These are phyloP conservation scores for Phialophora tarda DNA, from an alignment of 2,329 filamentous ascomycete species.

Conservation along the genomic window DNA sequence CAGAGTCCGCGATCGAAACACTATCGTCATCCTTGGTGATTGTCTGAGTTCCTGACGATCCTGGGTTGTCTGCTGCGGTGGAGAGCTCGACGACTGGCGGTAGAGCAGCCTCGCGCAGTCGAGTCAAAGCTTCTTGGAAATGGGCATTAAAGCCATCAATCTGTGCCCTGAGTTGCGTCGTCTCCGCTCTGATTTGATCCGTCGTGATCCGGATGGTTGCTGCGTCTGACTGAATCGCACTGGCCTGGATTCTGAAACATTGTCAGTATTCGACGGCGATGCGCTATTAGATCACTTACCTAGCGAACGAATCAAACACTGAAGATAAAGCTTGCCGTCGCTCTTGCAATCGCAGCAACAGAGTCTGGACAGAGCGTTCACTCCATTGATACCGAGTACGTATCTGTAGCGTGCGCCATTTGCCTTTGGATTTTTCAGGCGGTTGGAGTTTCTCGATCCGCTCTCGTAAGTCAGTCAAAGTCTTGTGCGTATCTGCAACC, in stretches of 20 bases:
- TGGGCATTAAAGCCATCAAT: background rate
- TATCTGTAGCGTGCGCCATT: background rate
- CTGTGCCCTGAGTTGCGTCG: background rate
- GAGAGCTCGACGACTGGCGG: background rate
- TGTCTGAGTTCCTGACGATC: background rate
- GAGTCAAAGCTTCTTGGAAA: background rate
- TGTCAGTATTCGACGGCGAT: background rate
- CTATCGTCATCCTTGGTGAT: background rate
- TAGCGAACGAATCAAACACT: background rate
- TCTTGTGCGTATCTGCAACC: background rate
- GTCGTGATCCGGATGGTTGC: background rate
- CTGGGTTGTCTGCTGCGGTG: background rate
- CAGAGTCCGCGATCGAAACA: background rate
- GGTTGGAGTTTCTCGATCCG: background rate
- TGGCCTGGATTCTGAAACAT: background rate
- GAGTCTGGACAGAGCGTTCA: background rate
- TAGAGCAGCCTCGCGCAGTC: background rate
- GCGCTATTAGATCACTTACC: background rate
- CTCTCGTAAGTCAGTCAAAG: background rate
- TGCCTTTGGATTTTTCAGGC: background rate
- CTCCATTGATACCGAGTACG: background rate
- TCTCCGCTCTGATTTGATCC: slow-evolving; percentile 5
- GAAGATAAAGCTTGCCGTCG: background rate
- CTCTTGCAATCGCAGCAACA: slow-evolving; percentile 1
- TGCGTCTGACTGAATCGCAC: background rate